Base-by-base conservation (phyloP, 352 stramenopile species). In the Hyphochytrium catenoides region DNA sequence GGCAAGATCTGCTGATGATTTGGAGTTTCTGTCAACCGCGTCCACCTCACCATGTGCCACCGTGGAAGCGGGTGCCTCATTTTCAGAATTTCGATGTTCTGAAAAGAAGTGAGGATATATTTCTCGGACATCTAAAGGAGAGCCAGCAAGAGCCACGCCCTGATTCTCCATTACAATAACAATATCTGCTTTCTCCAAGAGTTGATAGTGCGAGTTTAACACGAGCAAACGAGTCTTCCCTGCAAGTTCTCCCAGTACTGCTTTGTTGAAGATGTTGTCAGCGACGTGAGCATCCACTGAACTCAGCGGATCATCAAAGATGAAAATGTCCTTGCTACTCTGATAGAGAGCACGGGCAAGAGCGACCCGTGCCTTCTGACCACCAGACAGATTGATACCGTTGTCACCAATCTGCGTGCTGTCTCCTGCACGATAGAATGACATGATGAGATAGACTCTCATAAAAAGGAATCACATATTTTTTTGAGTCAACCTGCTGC, bases 281-380 rank as follows among this genome's bases (percentile, higher is more conserved):
- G 54, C 57, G 2, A 68, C 57, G 34, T 62, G 55, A 3, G 47
- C 43, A 26, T 79, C 62, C 6, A 76, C 20, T 0, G 66, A 62
- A 39, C 57, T 72, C 5, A 76, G 45, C 4, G 62, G 61, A 22
- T 74, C 62, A 18, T 79, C 66, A 2, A 79, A 42, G 31, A 79
- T 24, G 17, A 66, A 39, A 20, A 79, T 51, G n/a, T 76, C 55
- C 12, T 47, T 51, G 0, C 25, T 34, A 9, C 54, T 17, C 16
- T 41, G 47, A 25, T 71, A 71, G 28, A 50, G 60, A 2, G 59
- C 59, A 8, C 59, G 58, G 4, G 59, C 59, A n/a, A 72, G 44
- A 4, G 57, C 56, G 15, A 72, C 57, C 17, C 59, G 53, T 36
- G 58, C 39, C 31, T 65, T 66, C 37, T 72, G 59, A 0, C 59